A percentile compares a stretch with the other conserved stretches of the same genome.
phyloP scores from a whole-genome alignment of 441 rosid genomes.

The Gossypium gossypioides region DNA sequence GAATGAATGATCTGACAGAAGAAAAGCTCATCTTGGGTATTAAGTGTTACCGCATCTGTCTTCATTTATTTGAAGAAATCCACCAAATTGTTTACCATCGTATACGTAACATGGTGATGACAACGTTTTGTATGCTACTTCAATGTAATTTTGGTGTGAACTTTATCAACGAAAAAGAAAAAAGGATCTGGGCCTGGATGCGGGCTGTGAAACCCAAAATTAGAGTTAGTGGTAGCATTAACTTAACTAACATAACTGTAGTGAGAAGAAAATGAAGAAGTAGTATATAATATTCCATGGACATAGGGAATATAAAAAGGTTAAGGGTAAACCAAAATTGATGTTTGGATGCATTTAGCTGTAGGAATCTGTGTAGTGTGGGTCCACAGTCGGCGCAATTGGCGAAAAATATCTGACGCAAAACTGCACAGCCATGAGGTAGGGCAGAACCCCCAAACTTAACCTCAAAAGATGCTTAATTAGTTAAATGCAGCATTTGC shows the following conservation, averaged over 20 bases:
- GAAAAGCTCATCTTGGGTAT: neutral
- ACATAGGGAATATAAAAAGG: neutral
- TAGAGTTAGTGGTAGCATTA: neutral
- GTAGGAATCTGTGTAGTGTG: neutral
- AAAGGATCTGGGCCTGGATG: neutral
- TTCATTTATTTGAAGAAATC: neutral
- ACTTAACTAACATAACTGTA: neutral
- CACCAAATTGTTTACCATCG: no score
- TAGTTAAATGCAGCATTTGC: neutral
- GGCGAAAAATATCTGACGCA: conserved; percentile 7
- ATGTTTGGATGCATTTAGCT: conserved; percentile 3
- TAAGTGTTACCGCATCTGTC: neutral
- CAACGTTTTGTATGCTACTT: neutral
- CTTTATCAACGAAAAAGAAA: neutral
- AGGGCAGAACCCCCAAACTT: neutral
- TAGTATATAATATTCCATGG: neutral
- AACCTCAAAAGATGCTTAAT: neutral
- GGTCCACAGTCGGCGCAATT: conserved; percentile 8
- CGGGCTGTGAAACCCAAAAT: neutral
- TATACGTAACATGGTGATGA: neutral
- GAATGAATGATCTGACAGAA: neutral
- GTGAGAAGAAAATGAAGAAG: neutral
- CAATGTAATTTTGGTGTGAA: no score
- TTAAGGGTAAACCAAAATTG: neutral
- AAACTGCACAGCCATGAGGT: neutral